Evolutionary conservation across 2,329 filamentous ascomycete genomes (phyloP).

Genomic region (Rutstroemia sp.): DNA sequence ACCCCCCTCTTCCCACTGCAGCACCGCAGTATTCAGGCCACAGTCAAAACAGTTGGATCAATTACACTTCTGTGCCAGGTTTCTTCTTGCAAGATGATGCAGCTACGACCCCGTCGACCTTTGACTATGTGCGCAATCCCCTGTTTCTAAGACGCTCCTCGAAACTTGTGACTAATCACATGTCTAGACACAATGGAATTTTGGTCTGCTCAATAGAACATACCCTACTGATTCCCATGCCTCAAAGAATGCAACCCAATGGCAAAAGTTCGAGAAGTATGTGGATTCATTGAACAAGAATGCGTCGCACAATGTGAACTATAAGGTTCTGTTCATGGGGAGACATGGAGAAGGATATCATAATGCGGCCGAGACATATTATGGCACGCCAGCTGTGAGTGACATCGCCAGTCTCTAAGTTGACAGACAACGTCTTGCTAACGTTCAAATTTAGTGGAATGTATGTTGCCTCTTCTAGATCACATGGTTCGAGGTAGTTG

Average conservation of each 20-base stretch:
- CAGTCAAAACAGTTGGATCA: constrained; percentile 31
- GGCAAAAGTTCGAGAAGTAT: constrained; percentile 56
- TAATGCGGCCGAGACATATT: constrained; percentile 50
- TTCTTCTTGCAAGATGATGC: constrained; percentile 59
- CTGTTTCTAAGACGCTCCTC: not conserved
- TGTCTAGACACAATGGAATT: constrained; percentile 51
- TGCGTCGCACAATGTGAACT: constrained; percentile 40
- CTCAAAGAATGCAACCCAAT: constrained; percentile 45
- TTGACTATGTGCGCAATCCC: constrained; percentile 51
- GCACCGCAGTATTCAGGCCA: not conserved
- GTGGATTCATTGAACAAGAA: constrained; percentile 46
- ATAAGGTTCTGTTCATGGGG: constrained; percentile 57
- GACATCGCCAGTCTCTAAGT: not conserved
- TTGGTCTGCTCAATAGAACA: constrained; percentile 56
- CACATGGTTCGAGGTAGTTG: not conserved
- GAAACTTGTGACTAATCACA: not conserved
- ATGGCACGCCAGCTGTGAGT: constrained; percentile 49
- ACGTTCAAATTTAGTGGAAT: constrained; percentile 44
- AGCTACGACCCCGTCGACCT: constrained; percentile 45
- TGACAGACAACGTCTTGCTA: not conserved
- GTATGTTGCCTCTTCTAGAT: constrained; percentile 32
- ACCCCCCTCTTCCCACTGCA: not conserved
- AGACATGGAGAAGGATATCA: constrained; percentile 18
- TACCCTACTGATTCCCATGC: constrained; percentile 47
- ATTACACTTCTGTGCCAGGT: constrained; percentile 52